These are phyloP conservation scores for Thalia dealbata DNA, from an alignment of 176 grass and related monocot genomes.

Conservation along the genomic window DNA sequence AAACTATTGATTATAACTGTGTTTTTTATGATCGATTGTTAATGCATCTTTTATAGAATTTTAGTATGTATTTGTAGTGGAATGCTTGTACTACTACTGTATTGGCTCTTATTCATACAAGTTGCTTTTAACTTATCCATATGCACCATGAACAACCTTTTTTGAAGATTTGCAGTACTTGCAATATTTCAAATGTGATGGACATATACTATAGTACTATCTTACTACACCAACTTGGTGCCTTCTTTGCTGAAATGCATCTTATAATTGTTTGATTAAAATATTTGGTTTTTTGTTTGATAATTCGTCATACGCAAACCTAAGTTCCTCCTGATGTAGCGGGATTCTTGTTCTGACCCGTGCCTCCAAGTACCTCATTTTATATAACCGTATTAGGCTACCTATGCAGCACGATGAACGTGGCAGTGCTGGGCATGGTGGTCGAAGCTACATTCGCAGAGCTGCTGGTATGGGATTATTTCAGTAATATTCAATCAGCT, in stretches of 20 bases:
- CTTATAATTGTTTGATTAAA: slow-evolving; percentile 4
- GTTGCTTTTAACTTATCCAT: not conserved
- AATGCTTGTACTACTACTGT: not conserved
- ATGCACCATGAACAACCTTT: not conserved
- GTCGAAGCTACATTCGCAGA: slow-evolving; percentile 40
- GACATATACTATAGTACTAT: too few species aligned
- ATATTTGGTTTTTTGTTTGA: slow-evolving; percentile 16
- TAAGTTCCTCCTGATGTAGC: slow-evolving; percentile 41
- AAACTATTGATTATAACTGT: not conserved
- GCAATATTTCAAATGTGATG: too few species aligned
- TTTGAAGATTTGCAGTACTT: too few species aligned
- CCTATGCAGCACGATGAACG: slow-evolving; percentile 82
- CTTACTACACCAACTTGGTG: too few species aligned
- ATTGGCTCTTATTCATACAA: not conserved
- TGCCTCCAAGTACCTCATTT: slow-evolving; percentile 39
- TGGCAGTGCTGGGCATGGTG: slow-evolving; percentile 55
- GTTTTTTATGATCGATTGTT: not conserved
- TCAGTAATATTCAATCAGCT: not conserved
- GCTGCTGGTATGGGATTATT: slow-evolving; percentile 22
- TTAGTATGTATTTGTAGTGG: not conserved
- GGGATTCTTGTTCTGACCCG: slow-evolving; percentile 33
- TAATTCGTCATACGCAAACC: slow-evolving; percentile 18
- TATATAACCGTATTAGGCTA: slow-evolving; percentile 80
- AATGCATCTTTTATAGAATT: not conserved
- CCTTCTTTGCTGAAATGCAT: slow-evolving; percentile 2